A percentile compares a stretch with the other conserved stretches of the same genome.
phyloP scores from a whole-genome alignment of 805 yeast genomes.

The Hagleromyces aurorensis region DNA sequence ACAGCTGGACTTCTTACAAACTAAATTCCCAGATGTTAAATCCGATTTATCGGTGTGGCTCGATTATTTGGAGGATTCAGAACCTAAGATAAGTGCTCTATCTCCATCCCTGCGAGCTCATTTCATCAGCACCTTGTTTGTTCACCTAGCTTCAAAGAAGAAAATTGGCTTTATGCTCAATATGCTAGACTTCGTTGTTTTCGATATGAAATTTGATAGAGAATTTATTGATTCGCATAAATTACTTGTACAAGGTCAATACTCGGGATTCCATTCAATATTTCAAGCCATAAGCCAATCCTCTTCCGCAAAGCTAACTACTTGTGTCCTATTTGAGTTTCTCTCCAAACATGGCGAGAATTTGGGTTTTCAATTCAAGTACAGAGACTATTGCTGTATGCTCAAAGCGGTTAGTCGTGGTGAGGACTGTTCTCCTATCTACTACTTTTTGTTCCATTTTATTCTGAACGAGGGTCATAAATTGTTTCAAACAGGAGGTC shows the following conservation, averaged over 20 bases:
- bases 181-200: conserved; percentile 9
- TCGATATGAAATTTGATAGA: conserved; percentile 6
- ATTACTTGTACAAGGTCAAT: conserved; percentile 4
- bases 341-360: conserved; percentile 4
- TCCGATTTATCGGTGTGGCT: conserved; percentile 9
- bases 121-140: conserved; percentile 8
- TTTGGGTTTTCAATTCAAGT: conserved; percentile 7
- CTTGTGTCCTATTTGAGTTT: conserved; percentile 7
- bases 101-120: conserved; percentile 13
- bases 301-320: conserved; percentile 11
- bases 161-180: conserved; percentile 10
- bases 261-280: conserved; percentile 12
- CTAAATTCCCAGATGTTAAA: conserved; percentile 9
- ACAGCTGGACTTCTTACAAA: conserved; percentile 11
- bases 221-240: conserved; percentile 7
- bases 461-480: conserved; percentile 4
- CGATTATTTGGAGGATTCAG: conserved; percentile 5
- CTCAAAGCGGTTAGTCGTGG: conserved; percentile 8
- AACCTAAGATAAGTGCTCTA: conserved; percentile 4
- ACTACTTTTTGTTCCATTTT: conserved; percentile 8
- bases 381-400: conserved; percentile 12
- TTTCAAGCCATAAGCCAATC: conserved; percentile 11
- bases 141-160: conserved; percentile 7
- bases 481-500: too few species aligned
- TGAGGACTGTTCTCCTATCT: conserved; percentile 6